Percentiles rank a stretch among this genome's conserved stretches.
These are phyloP conservation scores for Nigrospora sphaerica DNA, from an alignment of 2,329 filamentous ascomycete genomes.

Conservation along the genomic window DNA sequence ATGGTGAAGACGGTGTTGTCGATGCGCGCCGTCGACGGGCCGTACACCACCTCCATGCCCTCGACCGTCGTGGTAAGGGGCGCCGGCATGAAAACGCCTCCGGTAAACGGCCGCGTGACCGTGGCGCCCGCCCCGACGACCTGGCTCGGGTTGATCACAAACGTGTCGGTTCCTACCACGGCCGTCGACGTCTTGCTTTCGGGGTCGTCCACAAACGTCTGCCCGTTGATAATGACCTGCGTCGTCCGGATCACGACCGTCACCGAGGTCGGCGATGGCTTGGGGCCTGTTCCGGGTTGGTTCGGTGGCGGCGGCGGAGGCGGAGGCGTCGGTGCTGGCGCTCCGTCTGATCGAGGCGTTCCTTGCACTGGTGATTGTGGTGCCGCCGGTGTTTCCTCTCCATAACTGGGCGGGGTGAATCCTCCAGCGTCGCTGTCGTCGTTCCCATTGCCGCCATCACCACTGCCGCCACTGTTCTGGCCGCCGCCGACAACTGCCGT, in stretches of 20 bases:
- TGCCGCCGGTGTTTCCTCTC: too few relatives aligned
- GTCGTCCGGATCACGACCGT: slow-evolving; percentile 36
- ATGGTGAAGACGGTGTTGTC: slow-evolving; percentile 36
- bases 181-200: slow-evolving; percentile 32
- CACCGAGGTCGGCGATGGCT: slow-evolving; percentile 16
- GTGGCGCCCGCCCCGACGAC: slow-evolving; percentile 37
- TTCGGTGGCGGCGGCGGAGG: too few relatives aligned
- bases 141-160: slow-evolving; percentile 39
- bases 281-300: too few relatives aligned
- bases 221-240: slow-evolving; percentile 38
- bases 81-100: slow-evolving; percentile 20
- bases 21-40: slow-evolving; percentile 31
- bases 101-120: slow-evolving; percentile 31
- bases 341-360: too few relatives aligned
- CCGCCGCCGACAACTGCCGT: slow-evolving; percentile 3
- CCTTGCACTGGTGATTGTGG: too few relatives aligned
- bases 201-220: slow-evolving; percentile 33
- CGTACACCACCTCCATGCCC: slow-evolving; percentile 32
- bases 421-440: too few relatives aligned
- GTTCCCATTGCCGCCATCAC: too few relatives aligned
- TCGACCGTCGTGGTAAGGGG: slow-evolving; percentile 31
- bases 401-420: too few relatives aligned
- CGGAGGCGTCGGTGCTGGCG: too few relatives aligned
- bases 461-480: too few relatives aligned
- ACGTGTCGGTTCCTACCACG: slow-evolving; percentile 31